Base-by-base conservation (phyloP, 305 asterid genomes). In the Solanum chacoense region DNA sequence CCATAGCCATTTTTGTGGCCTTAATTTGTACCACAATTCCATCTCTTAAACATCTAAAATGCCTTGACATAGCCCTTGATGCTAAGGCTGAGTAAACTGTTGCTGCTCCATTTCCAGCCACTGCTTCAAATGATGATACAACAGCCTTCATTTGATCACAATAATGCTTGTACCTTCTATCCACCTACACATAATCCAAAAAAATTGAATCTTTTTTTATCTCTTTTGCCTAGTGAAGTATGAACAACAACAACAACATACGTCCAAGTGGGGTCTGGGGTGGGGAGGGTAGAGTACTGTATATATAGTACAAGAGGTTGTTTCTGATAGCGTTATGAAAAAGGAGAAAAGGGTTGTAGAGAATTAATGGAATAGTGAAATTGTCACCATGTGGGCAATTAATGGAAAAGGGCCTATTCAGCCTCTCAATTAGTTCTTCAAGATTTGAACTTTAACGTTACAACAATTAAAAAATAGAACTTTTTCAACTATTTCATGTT, bases 151-250 rank as follows among this genome's bases (percentile, higher is more conserved):
- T 97, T 89, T 97, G 98, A 77, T 94, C 93, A 86, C 99, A 95
- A 87, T 97, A 97, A 88, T 94, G 97, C 90, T 91, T 94, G 97
- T 97, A 97, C 93, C 98, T 95, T 86, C 95, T 93, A 87, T 96
- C 98, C 92, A 97, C 96, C 99, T 97, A 85, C 22, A 72, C 87
- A 16, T n/a, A 7, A 24, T 63, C 71, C 50, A 83, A 55, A 40
- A 78, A 80, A 31, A 29, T 8, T 80, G 22, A 24, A 83, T 31
- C 42, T 83, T 83, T 83, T 76, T 24, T 65, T n/a, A 59, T 59
- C 26, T 59, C 69, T 10, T 67, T 71, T 71, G 34, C 22, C 10
- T 26, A 28, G 34, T 69, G 75, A 69, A 69, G 31, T 24, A 63
- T n/a, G 72, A 65, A 65, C 6, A 10, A 65, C 14, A n/a, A 59